These are phyloP conservation scores for Discostella stelligeroides DNA, from an alignment of 108 stramenopile genomes.

Conservation along the genomic window DNA sequence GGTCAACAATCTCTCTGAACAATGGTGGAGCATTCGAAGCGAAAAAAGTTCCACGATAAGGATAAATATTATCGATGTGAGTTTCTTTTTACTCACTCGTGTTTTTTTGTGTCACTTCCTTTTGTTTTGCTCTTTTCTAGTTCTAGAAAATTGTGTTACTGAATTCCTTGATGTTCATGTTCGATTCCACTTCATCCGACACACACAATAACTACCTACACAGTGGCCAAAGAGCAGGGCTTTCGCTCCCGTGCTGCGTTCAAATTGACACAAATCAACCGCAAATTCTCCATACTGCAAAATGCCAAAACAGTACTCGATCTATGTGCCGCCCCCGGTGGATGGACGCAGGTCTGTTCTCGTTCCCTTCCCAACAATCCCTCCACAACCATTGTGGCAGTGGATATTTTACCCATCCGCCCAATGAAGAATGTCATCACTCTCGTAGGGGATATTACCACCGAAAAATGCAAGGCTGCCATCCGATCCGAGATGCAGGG, in stretches of 20 bases:
- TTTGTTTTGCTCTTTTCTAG: slow-evolving; percentile 4
- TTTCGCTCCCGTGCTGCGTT: slow-evolving; percentile 95
- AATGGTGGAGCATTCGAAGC: slow-evolving; percentile 61
- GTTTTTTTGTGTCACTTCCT: background rate
- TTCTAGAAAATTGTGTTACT: too few relatives aligned
- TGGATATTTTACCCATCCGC: slow-evolving; percentile 98
- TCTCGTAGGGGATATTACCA: slow-evolving; percentile 97
- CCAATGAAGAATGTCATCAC: slow-evolving; percentile 86
- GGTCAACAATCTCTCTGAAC: background rate
- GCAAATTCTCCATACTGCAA: slow-evolving; percentile 89
- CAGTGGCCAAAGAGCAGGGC: slow-evolving; percentile 99
- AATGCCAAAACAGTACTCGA: slow-evolving; percentile 90
- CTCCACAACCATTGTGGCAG: slow-evolving; percentile 87
- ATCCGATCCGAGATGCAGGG: slow-evolving; percentile 76
- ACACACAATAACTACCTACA: too few relatives aligned
- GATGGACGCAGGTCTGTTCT: slow-evolving; percentile 97
- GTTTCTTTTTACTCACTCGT: slow-evolving; percentile 41
- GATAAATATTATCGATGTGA: slow-evolving; percentile 91
- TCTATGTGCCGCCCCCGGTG: slow-evolving; percentile 99
- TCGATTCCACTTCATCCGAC: too few relatives aligned
- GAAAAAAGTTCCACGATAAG: slow-evolving; percentile 93
- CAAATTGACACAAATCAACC: slow-evolving; percentile 99
- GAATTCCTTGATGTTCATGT: too few relatives aligned
- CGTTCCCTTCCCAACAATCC: slow-evolving; percentile 68
- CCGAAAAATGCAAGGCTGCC: slow-evolving; percentile 90